These are phyloP conservation scores for Nematocida sp. DNA, from an alignment of 371 early-diverging fungal genomes.

Conservation along the genomic window DNA sequence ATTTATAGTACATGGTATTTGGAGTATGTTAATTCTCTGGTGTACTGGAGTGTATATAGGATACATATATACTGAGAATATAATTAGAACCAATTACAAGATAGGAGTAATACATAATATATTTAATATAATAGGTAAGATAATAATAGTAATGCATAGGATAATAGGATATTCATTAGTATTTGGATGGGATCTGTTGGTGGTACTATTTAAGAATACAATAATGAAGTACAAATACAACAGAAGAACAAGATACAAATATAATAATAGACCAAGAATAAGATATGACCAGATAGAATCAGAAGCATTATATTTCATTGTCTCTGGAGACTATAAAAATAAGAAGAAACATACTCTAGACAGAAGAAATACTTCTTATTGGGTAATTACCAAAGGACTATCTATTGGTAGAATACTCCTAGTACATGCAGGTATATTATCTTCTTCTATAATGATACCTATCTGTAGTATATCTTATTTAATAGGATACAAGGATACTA, in stretches of 20 bases:
- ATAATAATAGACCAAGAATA: too few species aligned
- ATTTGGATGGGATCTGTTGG: too few species aligned
- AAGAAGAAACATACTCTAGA: neutral
- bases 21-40: neutral
- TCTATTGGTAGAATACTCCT: neutral
- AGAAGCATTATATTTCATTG: neutral
- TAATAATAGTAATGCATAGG: neutral
- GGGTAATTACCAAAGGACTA: neutral
- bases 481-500: too few species aligned
- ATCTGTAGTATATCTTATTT: too few species aligned
- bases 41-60: neutral
- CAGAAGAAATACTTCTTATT: neutral
- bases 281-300: constrained; percentile 2
- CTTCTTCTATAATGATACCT: too few species aligned
- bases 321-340: neutral
- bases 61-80: neutral
- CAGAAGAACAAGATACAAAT: too few species aligned
- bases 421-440: too few species aligned
- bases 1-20: neutral
- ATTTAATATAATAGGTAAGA: neutral
- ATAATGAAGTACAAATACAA: too few species aligned
- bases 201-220: too few species aligned
- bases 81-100: neutral
- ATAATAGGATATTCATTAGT: neutral
- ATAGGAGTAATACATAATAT: neutral